Evolutionary conservation across 2,329 filamentous ascomycete genomes (phyloP).

Genomic region (Epichloe sibirici): DNA sequence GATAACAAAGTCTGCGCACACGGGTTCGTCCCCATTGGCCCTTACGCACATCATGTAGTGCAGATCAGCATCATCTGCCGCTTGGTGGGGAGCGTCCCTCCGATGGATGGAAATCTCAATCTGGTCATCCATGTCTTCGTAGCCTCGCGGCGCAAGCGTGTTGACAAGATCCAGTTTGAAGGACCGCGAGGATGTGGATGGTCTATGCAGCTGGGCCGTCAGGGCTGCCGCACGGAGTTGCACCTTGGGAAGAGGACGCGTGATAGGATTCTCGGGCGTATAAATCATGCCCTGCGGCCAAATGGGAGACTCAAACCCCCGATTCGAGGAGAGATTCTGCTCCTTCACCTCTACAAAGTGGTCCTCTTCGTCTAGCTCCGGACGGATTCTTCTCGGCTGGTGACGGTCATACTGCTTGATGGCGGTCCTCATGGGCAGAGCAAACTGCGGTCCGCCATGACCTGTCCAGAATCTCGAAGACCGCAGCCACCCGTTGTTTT

Average conservation of each 20-base stretch:
- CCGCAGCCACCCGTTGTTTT: not conserved
- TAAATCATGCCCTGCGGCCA: not conserved
- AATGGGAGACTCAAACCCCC: not conserved
- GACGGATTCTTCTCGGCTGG: not conserved
- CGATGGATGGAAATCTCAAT: not conserved
- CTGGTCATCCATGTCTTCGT: not conserved
- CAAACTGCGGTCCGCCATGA: slow-evolving; percentile 8
- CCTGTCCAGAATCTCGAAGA: slow-evolving; percentile 6
- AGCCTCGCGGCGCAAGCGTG: not conserved
- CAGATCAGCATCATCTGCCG: not conserved
- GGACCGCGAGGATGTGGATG: not conserved
- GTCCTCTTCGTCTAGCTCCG: not conserved
- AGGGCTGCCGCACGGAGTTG: not conserved
- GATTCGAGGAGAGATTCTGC: not conserved
- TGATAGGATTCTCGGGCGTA: slow-evolving; percentile 1
- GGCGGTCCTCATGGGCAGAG: slow-evolving; percentile 9
- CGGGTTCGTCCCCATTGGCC: not conserved
- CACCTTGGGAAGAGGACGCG: slow-evolving; percentile 1
- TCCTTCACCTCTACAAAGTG: not conserved
- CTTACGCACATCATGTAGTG: not conserved
- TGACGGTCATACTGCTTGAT: slow-evolving; percentile 2
- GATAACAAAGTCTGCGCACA: not conserved
- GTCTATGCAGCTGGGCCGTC: not conserved
- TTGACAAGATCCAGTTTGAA: not conserved
- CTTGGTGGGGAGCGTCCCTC: not conserved